These are phyloP conservation scores for Xanthoconium stramineum DNA, from an alignment of 768 basidiomycete genomes.

Conservation along the genomic window DNA sequence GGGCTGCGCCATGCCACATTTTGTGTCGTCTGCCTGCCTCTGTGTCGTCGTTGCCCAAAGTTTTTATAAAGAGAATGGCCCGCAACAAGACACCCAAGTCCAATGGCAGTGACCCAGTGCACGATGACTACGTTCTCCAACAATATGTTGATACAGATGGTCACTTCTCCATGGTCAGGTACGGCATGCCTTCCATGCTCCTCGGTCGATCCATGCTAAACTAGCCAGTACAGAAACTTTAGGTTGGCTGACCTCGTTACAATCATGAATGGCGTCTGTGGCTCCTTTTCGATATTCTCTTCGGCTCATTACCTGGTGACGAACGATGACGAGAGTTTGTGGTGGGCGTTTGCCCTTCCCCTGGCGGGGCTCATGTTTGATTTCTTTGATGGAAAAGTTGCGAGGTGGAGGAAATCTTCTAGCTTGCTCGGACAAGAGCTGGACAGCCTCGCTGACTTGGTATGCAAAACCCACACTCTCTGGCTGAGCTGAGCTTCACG, in stretches of 20 bases:
- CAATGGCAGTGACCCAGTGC: conserved; percentile 15
- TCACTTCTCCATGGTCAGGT: conserved; percentile 98
- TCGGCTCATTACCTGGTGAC: conserved; percentile 85
- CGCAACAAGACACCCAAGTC: conserved; percentile 29
- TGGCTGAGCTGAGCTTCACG: background rate
- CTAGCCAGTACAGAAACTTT: conserved; percentile 68
- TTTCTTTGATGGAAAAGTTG: conserved; percentile 96
- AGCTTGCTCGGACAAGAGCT: conserved; percentile 97
- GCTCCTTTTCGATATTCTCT: conserved; percentile 91
- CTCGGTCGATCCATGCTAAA: conserved; percentile 17
- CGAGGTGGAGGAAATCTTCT: conserved; percentile 92
- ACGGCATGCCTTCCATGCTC: conserved; percentile 10
- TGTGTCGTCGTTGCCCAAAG: background rate
- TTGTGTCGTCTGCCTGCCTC: conserved; percentile 30
- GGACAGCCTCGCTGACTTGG: conserved; percentile 94
- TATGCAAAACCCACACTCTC: conserved; percentile 26
- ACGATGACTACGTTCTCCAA: conserved; percentile 48
- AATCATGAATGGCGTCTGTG: conserved; percentile 98
- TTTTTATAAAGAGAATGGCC: conserved; percentile 16
- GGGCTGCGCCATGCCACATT: conserved; percentile 16
- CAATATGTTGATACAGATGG: conserved; percentile 88
- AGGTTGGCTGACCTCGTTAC: conserved; percentile 97
- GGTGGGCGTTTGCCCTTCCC: conserved; percentile 85
- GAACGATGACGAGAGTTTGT: conserved; percentile 74
- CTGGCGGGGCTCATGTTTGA: conserved; percentile 96